Evolutionary conservation across 768 basidiomycete genomes (phyloP).

Genomic region (Agrocybe praecox): DNA sequence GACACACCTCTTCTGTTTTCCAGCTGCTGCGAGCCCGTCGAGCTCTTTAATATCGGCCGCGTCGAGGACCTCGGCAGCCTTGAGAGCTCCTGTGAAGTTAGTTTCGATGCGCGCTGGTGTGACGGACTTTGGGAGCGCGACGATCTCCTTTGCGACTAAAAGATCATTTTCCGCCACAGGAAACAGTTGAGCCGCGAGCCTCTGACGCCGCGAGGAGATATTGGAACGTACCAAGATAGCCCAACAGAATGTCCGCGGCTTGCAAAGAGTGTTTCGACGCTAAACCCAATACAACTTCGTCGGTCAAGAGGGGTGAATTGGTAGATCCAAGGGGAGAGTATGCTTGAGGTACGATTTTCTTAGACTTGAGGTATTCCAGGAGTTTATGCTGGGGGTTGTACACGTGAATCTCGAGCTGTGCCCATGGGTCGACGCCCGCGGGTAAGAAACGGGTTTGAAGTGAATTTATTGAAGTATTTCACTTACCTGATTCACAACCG

Average conservation of each 20-base stretch:
- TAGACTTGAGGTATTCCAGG: slow-evolving; percentile 58
- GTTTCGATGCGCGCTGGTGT: slow-evolving; percentile 66
- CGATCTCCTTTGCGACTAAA: slow-evolving; percentile 62
- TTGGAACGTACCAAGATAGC: slow-evolving; percentile 55
- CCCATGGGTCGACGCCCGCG: neutral
- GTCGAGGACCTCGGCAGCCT: slow-evolving; percentile 47
- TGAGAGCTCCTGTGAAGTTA: slow-evolving; percentile 55
- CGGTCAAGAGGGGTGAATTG: slow-evolving; percentile 63
- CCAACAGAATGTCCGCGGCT: slow-evolving; percentile 60
- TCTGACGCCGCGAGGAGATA: neutral
- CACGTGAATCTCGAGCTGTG: slow-evolving; percentile 70
- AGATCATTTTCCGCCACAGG: neutral
- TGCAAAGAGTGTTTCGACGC: slow-evolving; percentile 58
- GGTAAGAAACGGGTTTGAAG: too few species aligned
- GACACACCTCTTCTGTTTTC: slow-evolving; percentile 64
- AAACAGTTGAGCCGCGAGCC: slow-evolving; percentile 3
- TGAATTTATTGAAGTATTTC: neutral
- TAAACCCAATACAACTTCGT: slow-evolving; percentile 60
- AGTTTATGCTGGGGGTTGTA: slow-evolving; percentile 79
- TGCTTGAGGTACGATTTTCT: slow-evolving; percentile 73
- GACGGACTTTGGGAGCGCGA: slow-evolving; percentile 79
- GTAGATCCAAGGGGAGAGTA: slow-evolving; percentile 82
- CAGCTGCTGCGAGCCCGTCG: slow-evolving; percentile 57
- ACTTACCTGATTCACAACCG: slow-evolving; percentile 73
- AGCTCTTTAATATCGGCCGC: slow-evolving; percentile 55